Evolutionary conservation across 78 protist species (phyloP).

Genomic region (Polysphondylium violaceum): DNA sequence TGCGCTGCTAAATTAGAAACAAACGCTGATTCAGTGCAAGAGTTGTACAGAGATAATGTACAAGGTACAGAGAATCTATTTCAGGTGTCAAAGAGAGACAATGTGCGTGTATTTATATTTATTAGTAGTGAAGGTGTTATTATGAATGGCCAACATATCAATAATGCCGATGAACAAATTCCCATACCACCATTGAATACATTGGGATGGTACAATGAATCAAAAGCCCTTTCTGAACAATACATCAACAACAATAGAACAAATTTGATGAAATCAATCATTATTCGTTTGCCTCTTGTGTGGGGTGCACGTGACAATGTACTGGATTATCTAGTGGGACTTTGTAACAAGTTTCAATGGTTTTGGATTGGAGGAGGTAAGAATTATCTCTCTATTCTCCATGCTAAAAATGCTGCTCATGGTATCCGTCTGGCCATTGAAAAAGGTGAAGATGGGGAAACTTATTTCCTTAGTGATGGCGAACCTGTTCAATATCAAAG

Average conservation of each 20-base stretch:
- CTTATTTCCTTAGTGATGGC: conserved; percentile 53
- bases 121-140: conserved; percentile 63
- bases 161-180: conserved; percentile 29
- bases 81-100: background rate
- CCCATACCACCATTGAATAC: background rate
- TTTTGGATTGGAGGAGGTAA: conserved; percentile 75
- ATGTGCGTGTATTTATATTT: conserved; percentile 31
- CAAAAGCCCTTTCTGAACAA: conserved; percentile 39
- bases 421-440: conserved; percentile 34
- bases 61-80: conserved; percentile 33
- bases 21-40: conserved; percentile 30
- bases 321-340: background rate
- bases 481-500: conserved; percentile 19
- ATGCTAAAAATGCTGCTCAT: conserved; percentile 50
- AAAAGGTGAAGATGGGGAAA: conserved; percentile 14
- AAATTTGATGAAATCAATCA: conserved; percentile 10
- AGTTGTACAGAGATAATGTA: conserved; percentile 44
- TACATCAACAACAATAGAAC: background rate
- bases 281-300: conserved; percentile 44
- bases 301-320: conserved; percentile 69
- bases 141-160: conserved; percentile 56
- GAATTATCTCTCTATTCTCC: conserved; percentile 34
- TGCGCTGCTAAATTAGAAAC: conserved; percentile 78
- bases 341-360: conserved; percentile 41
- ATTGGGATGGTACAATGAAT: conserved; percentile 57